Percentiles rank a stretch among this genome's conserved stretches.
Conservation (phyloP, 2,329 filamentous ascomycete species). For the Coleophoma eucalyptorum region DNA sequence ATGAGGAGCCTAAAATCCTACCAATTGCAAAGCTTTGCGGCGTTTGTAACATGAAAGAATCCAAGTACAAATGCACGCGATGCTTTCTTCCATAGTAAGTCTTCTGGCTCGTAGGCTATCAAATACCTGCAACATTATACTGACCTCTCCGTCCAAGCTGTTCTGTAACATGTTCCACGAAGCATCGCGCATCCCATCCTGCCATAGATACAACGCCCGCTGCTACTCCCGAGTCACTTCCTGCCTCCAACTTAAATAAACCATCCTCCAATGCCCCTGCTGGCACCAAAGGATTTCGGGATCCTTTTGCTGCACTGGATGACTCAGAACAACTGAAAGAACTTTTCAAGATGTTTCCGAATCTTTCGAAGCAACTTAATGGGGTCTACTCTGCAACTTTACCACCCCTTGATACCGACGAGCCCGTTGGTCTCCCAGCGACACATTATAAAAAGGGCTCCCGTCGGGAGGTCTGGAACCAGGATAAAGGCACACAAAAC, state of each 20-base stretch:
- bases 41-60: slow-evolving; percentile 45
- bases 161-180: slow-evolving; percentile 52
- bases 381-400: slow-evolving; percentile 47
- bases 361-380: slow-evolving; percentile 41
- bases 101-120: background rate
- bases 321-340: slow-evolving; percentile 43
- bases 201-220: slow-evolving; percentile 8
- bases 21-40: slow-evolving; percentile 41
- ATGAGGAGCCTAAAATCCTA: background rate
- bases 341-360: slow-evolving; percentile 51
- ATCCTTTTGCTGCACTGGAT: slow-evolving; percentile 50
- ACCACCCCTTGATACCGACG: slow-evolving; percentile 30
- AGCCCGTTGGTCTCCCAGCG: background rate
- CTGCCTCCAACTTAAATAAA: slow-evolving; percentile 2
- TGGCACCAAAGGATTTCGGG: slow-evolving; percentile 17
- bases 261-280: slow-evolving; percentile 13
- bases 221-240: slow-evolving; percentile 7
- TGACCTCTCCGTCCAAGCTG: slow-evolving; percentile 37
- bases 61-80: slow-evolving; percentile 61
- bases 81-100: slow-evolving; percentile 57
- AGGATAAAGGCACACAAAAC: slow-evolving; percentile 52
- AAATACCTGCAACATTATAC: background rate
- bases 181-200: slow-evolving; percentile 37
- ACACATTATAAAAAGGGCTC: background rate
- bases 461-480: slow-evolving; percentile 41